phyloP scores from a whole-genome alignment of 2,329 filamentous ascomycete species.

The Dothidotthia symphoricarpi region DNA sequence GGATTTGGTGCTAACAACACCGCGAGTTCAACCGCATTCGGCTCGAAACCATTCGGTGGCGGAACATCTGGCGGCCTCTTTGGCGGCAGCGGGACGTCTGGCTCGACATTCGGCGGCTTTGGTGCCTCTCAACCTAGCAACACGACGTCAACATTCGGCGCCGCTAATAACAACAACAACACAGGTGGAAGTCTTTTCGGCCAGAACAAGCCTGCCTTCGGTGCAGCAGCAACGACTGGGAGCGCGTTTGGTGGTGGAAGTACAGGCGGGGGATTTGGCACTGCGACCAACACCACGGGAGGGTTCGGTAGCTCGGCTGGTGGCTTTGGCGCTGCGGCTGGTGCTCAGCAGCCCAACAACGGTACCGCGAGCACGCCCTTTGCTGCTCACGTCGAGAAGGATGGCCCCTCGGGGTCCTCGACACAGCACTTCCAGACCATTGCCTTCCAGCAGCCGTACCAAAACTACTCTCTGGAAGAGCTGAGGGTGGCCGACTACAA shows the following conservation, averaged over 20 bases:
- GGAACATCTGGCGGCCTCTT: slow-evolving; percentile 39
- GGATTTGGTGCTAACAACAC: slow-evolving; percentile 33
- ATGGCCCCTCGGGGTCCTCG: slow-evolving; percentile 53
- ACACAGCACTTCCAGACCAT: slow-evolving; percentile 73
- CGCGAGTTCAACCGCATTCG: slow-evolving; percentile 13
- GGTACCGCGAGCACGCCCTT: slow-evolving; percentile 69
- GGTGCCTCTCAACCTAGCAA: slow-evolving; percentile 22
- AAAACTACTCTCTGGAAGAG: slow-evolving; percentile 82
- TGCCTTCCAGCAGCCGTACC: slow-evolving; percentile 74
- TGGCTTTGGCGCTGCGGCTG: slow-evolving; percentile 33
- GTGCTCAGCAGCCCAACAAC: slow-evolving; percentile 38
- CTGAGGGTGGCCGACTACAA: slow-evolving; percentile 75
- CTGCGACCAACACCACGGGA: slow-evolving; percentile 16
- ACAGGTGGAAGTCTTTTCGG: slow-evolving; percentile 35
- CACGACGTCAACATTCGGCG: slow-evolving; percentile 26
- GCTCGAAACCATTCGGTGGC: slow-evolving; percentile 36
- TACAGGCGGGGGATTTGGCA: slow-evolving; percentile 31
- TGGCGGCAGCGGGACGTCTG: slow-evolving; percentile 24
- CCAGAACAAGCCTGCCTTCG: slow-evolving; percentile 31
- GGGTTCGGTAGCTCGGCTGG: slow-evolving; percentile 25
- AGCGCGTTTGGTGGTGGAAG: slow-evolving; percentile 32
- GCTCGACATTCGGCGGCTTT: slow-evolving; percentile 21
- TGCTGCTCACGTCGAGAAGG: slow-evolving; percentile 69
- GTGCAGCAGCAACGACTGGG: slow-evolving; percentile 24
- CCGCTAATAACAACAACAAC: slow-evolving; percentile 21